Evolutionary conservation across 352 stramenopile genomes (phyloP).

Genomic region (Globisporangium uncinulatum): DNA sequence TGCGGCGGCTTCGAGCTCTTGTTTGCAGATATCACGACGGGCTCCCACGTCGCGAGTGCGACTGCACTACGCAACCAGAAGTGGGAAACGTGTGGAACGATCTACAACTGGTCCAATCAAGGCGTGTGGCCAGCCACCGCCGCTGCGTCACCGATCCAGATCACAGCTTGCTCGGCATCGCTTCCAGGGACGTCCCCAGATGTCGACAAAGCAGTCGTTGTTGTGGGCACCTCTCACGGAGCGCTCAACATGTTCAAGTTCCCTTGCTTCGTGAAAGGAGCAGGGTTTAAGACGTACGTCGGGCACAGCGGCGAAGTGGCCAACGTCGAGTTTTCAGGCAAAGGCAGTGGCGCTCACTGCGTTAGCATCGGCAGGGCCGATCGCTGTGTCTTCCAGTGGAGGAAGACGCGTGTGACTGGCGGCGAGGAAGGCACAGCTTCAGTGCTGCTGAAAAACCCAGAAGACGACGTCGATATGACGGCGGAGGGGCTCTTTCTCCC

Average conservation of each 20-base stretch:
- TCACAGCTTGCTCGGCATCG: conserved; percentile 50
- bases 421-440: conserved; percentile 3
- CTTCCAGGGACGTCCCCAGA: conserved; percentile 18
- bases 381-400: conserved; percentile 68
- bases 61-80: conserved; percentile 60
- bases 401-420: conserved; percentile 28
- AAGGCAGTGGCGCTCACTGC: conserved; percentile 32
- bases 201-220: conserved; percentile 28
- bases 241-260: conserved; percentile 52
- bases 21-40: conserved; percentile 78
- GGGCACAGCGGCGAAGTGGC: conserved; percentile 47
- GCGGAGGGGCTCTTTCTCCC: conserved; percentile 48
- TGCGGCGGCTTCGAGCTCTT: conserved; percentile 81
- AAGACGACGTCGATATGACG: conserved; percentile 48
- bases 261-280: conserved; percentile 47
- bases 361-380: conserved; percentile 52
- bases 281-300: conserved; percentile 52
- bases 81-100: conserved; percentile 62
- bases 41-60: conserved; percentile 70
- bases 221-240: conserved; percentile 46
- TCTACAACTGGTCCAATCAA: conserved; percentile 81
- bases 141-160: conserved; percentile 19
- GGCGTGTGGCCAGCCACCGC: conserved; percentile 44
- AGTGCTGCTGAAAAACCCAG: conserved; percentile 36
- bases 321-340: conserved; percentile 37